phyloP scores from a whole-genome alignment of 495 filamentous ascomycete species.

The Neurospora cerealis region DNA sequence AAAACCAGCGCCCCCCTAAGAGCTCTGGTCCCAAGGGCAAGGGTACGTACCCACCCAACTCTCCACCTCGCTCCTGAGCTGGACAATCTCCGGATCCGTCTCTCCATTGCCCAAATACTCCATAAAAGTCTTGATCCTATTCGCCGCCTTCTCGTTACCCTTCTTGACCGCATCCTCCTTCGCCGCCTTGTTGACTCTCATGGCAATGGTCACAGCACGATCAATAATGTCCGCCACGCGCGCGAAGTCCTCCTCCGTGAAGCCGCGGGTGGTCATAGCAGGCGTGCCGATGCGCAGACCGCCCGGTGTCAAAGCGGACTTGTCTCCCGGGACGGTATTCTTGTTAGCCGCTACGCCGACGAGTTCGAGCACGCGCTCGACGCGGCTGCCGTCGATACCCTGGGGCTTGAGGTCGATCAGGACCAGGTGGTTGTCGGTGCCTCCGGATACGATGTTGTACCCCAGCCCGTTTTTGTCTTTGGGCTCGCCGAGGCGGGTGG shows the following conservation, averaged over 20 bases:
- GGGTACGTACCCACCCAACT: constrained; percentile 93
- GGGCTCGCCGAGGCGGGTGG: constrained; percentile 58
- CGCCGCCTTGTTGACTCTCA: constrained; percentile 72
- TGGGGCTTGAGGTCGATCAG: constrained; percentile 91
- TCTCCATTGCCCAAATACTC: constrained; percentile 77
- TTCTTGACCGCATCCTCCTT: constrained; percentile 64
- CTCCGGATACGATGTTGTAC: constrained; percentile 84
- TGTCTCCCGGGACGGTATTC: constrained; percentile 95
- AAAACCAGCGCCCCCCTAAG: no score
- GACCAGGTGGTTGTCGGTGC: constrained; percentile 95
- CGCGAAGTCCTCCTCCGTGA: constrained; percentile 76
- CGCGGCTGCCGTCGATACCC: constrained; percentile 81
- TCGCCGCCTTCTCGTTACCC: constrained; percentile 63
- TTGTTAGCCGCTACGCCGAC: constrained; percentile 96
- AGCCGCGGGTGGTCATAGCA: constrained; percentile 94
- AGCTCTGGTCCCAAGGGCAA: constrained; percentile 74
- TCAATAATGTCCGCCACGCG: constrained; percentile 92
- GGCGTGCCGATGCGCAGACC: constrained; percentile 89
- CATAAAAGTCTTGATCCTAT: constrained; percentile 72
- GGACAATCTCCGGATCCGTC: constrained; percentile 73
- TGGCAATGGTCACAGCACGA: constrained; percentile 75
- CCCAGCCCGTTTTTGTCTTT: constrained; percentile 69
- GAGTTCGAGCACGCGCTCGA: constrained; percentile 89
- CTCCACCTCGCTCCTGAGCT: constrained; percentile 80
- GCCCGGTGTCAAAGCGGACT: constrained; percentile 82